phyloP scores from a whole-genome alignment of 73 alveolate genomes.

The Paramecium primaurelia region DNA sequence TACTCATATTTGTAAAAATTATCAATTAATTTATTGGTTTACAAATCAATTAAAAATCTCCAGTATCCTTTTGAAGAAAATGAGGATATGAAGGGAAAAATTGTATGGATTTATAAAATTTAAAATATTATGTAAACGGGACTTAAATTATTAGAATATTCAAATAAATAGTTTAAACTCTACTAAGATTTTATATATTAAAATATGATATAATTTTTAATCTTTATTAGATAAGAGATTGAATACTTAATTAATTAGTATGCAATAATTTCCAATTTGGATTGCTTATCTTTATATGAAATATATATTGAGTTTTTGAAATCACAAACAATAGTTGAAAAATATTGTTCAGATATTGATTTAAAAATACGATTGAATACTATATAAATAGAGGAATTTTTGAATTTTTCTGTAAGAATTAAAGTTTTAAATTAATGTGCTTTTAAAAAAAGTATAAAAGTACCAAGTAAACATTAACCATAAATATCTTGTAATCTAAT shows the following conservation, averaged over 20 bases:
- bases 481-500: not conserved
- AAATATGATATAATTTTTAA: not conserved
- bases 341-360: not conserved
- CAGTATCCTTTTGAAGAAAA: not conserved
- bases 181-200: not conserved
- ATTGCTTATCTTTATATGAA: not conserved
- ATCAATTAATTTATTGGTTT: not conserved
- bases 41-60: not conserved
- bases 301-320: not conserved
- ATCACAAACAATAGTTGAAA: not conserved
- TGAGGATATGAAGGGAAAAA: not conserved
- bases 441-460: conserved; percentile 17
- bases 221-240: not conserved
- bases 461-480: not conserved
- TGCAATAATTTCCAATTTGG: not conserved
- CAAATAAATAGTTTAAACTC: not conserved
- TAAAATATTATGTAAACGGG: not conserved
- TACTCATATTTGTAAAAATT: not conserved
- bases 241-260: not conserved
- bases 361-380: not conserved
- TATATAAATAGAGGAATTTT: not conserved
- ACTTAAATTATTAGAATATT: not conserved
- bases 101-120: not conserved
- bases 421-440: not conserved
- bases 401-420: not conserved